Base-by-base conservation (phyloP, 1,284 basidiomycete genomes). In the Pseudozyma sp. region DNA sequence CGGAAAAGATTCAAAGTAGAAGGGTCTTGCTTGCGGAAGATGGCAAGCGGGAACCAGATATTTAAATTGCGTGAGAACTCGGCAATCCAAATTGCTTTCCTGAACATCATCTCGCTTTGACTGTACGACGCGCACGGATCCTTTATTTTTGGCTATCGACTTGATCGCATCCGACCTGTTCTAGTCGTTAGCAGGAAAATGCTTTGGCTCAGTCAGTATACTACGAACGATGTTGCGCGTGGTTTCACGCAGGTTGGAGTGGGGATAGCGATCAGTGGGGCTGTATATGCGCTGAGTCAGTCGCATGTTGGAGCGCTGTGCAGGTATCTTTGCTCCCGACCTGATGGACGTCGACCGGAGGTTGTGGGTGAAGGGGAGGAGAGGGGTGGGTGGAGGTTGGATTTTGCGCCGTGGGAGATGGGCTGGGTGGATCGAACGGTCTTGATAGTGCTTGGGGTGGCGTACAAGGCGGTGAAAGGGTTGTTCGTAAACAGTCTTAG, bases 321-420 rank as follows among this genome's bases (percentile, higher is more conserved):
- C 53, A 46, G 30, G 5, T 66, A 52, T 43, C 52, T 66, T 48
- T 66, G 24, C 57, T 35, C 13, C 9, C 6, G 19, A 17, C 57
- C 7, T 5, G n/a, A 5, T 16, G 30, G 47, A 37, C 35, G 14
- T 10, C 35, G 14, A 37, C 35, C 8, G 4, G 9, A 37, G 14
- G 35, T 37, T 16, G 39, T 37, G 8, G 9, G 9, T 14, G 35
- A 14, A 10, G 35, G 35, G 9, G 14, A 37, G 14, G 35, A 37
- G 35, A 8, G 14, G 5, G 39, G 39, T 14, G 60, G 40, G 5
- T 58, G 51, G 40, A 19, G 34, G 43, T 39, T 66, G n/a, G 39
- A 66, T 30, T 55, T 66, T 34, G 64, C 52, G 17, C 64, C 57
- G 3, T 30, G 31, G 7, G 52, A 55, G 40, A 52, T 66, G 7